These are phyloP conservation scores for Penicillium sp. DNA, from an alignment of 2,329 filamentous ascomycete genomes.

Conservation along the genomic window DNA sequence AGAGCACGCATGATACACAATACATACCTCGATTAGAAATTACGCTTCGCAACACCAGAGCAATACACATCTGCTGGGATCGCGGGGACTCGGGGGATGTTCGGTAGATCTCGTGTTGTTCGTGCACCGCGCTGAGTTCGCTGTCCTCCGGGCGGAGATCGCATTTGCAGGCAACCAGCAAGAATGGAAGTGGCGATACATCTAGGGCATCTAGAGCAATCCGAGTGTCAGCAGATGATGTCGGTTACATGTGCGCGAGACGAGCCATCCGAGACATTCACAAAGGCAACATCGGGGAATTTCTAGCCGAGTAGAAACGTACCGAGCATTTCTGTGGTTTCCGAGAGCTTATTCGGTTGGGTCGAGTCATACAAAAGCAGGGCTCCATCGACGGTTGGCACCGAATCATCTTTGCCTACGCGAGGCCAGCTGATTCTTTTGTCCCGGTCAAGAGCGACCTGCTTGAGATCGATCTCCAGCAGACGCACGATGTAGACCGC, in stretches of 20 bases:
- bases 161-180: slow-evolving; percentile 87
- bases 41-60: slow-evolving; percentile 69
- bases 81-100: slow-evolving; percentile 69
- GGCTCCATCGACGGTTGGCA: slow-evolving; percentile 77
- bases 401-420: slow-evolving; percentile 60
- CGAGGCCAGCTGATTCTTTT: slow-evolving; percentile 52
- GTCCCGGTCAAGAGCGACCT: slow-evolving; percentile 51
- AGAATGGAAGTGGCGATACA: slow-evolving; percentile 69
- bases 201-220: slow-evolving; percentile 64
- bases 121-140: slow-evolving; percentile 69
- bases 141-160: slow-evolving; percentile 70
- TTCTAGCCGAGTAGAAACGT: slow-evolving; percentile 43
- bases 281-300: background rate
- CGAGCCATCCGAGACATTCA: background rate
- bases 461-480: slow-evolving; percentile 54
- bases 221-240: slow-evolving; percentile 4
- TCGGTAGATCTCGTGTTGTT: slow-evolving; percentile 70
- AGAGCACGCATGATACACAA: background rate
- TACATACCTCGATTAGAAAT: slow-evolving; percentile 55
- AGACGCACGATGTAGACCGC: slow-evolving; percentile 57
- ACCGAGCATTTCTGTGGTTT: slow-evolving; percentile 76
- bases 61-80: slow-evolving; percentile 71
- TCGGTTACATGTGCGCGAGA: background rate
- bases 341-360: slow-evolving; percentile 69
- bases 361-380: slow-evolving; percentile 86